phyloP scores from a whole-genome alignment of 1,284 basidiomycete genomes.

The Leccinum solheimii region DNA sequence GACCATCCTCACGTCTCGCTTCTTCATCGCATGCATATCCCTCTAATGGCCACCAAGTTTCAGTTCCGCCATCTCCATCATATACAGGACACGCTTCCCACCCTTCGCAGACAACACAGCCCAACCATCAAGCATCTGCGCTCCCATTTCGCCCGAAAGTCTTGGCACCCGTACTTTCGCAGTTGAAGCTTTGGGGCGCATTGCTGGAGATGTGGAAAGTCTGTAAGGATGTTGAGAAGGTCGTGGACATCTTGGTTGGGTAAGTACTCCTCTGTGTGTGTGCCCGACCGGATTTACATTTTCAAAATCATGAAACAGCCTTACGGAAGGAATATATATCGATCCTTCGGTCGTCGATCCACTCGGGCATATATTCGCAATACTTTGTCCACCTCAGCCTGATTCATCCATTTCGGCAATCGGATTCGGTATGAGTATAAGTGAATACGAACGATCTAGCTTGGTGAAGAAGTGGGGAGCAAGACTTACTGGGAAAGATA shows the following conservation, averaged over 20 bases:
- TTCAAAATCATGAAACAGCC: slow-evolving; percentile 40
- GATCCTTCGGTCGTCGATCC: slow-evolving; percentile 67
- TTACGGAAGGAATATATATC: slow-evolving; percentile 68
- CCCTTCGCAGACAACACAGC: slow-evolving; percentile 3
- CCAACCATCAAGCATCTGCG: not conserved
- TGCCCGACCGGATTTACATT: not conserved
- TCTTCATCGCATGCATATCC: slow-evolving; percentile 17
- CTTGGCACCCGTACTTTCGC: slow-evolving; percentile 81
- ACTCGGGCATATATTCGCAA: slow-evolving; percentile 61
- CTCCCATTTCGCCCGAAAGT: slow-evolving; percentile 45
- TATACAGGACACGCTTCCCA: slow-evolving; percentile 12
- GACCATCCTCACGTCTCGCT: slow-evolving; percentile 25
- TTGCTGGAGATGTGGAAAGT: slow-evolving; percentile 32
- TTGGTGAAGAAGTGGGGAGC: slow-evolving; percentile 74
- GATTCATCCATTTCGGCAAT: slow-evolving; percentile 9
- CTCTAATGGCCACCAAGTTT: slow-evolving; percentile 6
- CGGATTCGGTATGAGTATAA: slow-evolving; percentile 10
- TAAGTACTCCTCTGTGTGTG: slow-evolving; percentile 39
- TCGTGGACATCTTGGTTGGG: slow-evolving; percentile 57
- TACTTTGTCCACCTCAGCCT: slow-evolving; percentile 42
- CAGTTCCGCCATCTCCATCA: slow-evolving; percentile 5
- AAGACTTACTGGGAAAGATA: slow-evolving; percentile 75
- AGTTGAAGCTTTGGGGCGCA: slow-evolving; percentile 44
- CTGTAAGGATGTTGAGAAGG: slow-evolving; percentile 20
- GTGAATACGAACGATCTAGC: slow-evolving; percentile 53